Conservation (phyloP, 2,329 filamentous ascomycete species). For the Penicillium vulpinum region DNA sequence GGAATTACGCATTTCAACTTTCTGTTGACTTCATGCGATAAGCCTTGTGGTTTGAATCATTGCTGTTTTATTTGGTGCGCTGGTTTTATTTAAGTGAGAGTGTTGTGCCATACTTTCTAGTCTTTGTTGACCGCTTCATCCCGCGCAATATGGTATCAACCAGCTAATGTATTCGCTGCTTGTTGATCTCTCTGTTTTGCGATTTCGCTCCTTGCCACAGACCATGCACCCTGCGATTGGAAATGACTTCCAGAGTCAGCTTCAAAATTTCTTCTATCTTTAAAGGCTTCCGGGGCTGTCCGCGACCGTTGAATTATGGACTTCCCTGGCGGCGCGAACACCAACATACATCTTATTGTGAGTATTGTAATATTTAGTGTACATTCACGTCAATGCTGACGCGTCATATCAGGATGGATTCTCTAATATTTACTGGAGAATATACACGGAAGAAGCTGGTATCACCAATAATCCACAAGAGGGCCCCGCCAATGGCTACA, state of each 20-base stretch:
- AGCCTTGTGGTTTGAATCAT: not conserved
- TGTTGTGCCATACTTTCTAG: conserved; percentile 10
- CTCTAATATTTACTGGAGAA: conserved; percentile 46
- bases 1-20: conserved; percentile 24
- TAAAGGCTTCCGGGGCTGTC: conserved; percentile 30
- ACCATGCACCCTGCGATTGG: conserved; percentile 23
- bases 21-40: conserved; percentile 11
- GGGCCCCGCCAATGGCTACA: conserved; percentile 38
- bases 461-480: conserved; percentile 33
- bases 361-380: conserved; percentile 19
- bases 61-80: not conserved
- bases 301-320: conserved; percentile 41
- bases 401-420: conserved; percentile 40
- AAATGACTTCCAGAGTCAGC: conserved; percentile 36
- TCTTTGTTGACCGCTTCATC: conserved; percentile 7
- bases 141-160: conserved; percentile 14
- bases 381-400: conserved; percentile 22
- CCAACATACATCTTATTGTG: conserved; percentile 46
- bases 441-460: conserved; percentile 41
- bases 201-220: conserved; percentile 22
- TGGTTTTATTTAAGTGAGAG: not conserved
- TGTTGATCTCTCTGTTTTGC: conserved; percentile 20
- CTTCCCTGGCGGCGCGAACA: conserved; percentile 45
- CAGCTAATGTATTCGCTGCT: conserved; percentile 19
- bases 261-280: conserved; percentile 28